Evolutionary conservation across 345 rosid species (phyloP), one percentile per base, ranked within the genome.

Genomic region (Syzygium jambos): DNA sequence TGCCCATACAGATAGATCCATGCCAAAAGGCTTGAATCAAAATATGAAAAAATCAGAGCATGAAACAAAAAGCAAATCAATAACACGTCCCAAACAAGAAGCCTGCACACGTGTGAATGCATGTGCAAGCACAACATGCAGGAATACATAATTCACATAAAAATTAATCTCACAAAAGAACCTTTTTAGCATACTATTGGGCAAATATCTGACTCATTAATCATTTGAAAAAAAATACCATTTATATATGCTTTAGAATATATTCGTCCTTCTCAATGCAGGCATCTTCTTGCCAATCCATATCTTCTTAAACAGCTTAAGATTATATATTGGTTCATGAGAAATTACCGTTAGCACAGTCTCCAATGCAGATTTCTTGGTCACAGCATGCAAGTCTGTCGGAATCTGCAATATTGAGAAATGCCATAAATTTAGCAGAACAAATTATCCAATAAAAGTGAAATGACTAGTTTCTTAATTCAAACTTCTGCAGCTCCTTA

Each of bases 331-430:
- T 88, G 27, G 23, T 22, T 86, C 85, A 84, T 51, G 84, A 46
- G 87, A 46, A 88, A 88, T 51, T 96, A 98, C 99, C 98, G 99
- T 98, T 86, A 98, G 90, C 90, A 98, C 99, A 83, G 99, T 98
- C 94, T 98, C 99, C 92, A 98, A 89, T 43, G 99, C 65, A 89
- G 99, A 98, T 91, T 96, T 98, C 85, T 94, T 92, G 61, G 99
- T 98, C 86, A 90, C 98, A 23, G 98, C 99, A 95, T 98, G 99
- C 92, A 98, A 89, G 88, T 95, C 99, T n/a, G 92, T 96, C 23
- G 99, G 99, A 93, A 98, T 98, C 99, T 98, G 95, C 91, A 91
- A 89, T 53, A 52, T 87, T 84, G 85, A 88, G 88, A 19, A 61
- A 53, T 53, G 54, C 86, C 3, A 84, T 84, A 30, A 84, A 84